phyloP scores from a whole-genome alignment of 768 basidiomycete genomes.

The Asterophora lycoperdoides region DNA sequence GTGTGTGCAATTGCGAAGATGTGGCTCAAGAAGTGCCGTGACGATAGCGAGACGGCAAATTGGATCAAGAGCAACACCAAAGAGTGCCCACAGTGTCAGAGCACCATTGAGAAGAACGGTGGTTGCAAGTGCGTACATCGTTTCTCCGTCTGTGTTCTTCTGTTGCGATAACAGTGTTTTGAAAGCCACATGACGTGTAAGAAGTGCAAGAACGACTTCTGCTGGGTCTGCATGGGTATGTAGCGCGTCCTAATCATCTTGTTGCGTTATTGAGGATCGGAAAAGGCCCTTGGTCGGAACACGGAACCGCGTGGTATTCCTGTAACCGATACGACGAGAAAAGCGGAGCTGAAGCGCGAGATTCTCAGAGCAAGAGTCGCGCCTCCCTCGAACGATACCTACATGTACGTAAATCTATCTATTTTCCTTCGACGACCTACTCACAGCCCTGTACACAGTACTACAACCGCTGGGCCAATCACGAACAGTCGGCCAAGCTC shows the following conservation, averaged over 20 bases:
- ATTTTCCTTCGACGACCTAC: not conserved
- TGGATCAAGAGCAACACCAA: conserved; percentile 99
- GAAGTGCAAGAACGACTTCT: conserved; percentile 98
- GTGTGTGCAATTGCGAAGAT: conserved; percentile 84
- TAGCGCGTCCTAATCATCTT: conserved; percentile 11
- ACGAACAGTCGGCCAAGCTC: conserved; percentile 98
- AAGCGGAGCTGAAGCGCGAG: conserved; percentile 80
- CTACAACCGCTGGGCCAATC: conserved; percentile 99
- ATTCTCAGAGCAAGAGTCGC: conserved; percentile 85
- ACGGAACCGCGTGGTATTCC: conserved; percentile 96
- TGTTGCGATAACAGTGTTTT: not conserved
- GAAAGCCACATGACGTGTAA: conserved; percentile 99
- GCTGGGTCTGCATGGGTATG: conserved; percentile 98
- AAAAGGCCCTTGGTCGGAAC: conserved; percentile 91
- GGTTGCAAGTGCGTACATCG: conserved; percentile 91
- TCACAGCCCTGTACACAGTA: conserved; percentile 49
- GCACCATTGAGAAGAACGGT: conserved; percentile 99
- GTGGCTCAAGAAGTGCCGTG: conserved; percentile 96
- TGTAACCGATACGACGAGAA: conserved; percentile 98
- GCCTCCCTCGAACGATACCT: conserved; percentile 94
- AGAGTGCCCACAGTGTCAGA: conserved; percentile 93
- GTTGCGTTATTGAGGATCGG: conserved; percentile 18
- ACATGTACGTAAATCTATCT: conserved; percentile 60
- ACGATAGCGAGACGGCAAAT: conserved; percentile 97
- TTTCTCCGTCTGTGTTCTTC: conserved; percentile 6